These are phyloP conservation scores for Strobilomyces dryophilus DNA, from an alignment of 768 basidiomycete species.

Conservation along the genomic window DNA sequence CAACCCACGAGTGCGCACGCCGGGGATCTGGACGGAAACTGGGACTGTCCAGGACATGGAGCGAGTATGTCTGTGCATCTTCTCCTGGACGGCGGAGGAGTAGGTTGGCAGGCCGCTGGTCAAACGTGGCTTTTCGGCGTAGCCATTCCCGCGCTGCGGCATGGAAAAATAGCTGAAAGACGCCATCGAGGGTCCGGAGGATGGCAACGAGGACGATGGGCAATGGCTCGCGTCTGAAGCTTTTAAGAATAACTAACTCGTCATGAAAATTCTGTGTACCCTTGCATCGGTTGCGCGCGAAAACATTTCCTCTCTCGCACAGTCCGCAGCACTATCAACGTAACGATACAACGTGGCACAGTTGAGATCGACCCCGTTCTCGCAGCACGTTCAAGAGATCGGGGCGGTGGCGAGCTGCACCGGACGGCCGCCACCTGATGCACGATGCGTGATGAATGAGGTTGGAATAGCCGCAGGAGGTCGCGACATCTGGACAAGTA, in stretches of 20 bases:
- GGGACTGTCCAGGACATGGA: slow-evolving; percentile 55
- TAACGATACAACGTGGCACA: slow-evolving; percentile 33
- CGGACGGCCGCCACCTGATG: slow-evolving; percentile 90
- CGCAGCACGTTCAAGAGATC: slow-evolving; percentile 77
- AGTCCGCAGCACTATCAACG: slow-evolving; percentile 27
- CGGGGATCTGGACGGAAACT: slow-evolving; percentile 57
- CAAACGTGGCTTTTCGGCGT: slow-evolving; percentile 39
- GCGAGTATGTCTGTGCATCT: slow-evolving; percentile 47
- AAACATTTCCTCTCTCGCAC: slow-evolving; percentile 23
- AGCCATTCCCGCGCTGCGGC: slow-evolving; percentile 44
- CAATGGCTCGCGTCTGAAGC: slow-evolving; percentile 8
- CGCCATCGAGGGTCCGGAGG: slow-evolving; percentile 32
- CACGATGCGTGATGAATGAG: background rate
- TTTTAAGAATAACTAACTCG: slow-evolving; percentile 12
- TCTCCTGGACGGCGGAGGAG: slow-evolving; percentile 63
- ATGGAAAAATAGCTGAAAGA: slow-evolving; percentile 46
- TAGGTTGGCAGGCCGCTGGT: slow-evolving; percentile 44
- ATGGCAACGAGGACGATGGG: slow-evolving; percentile 4
- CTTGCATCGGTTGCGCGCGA: slow-evolving; percentile 13
- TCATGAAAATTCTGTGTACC: slow-evolving; percentile 15
- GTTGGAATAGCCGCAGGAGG: background rate
- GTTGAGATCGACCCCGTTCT: slow-evolving; percentile 66
- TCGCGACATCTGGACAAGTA: too few species aligned
- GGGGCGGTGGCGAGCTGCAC: slow-evolving; percentile 82
- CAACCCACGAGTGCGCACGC: slow-evolving; percentile 50